Conservation (phyloP, 2,329 filamentous ascomycete species). For the Phialemonium atrogriseum region DNA sequence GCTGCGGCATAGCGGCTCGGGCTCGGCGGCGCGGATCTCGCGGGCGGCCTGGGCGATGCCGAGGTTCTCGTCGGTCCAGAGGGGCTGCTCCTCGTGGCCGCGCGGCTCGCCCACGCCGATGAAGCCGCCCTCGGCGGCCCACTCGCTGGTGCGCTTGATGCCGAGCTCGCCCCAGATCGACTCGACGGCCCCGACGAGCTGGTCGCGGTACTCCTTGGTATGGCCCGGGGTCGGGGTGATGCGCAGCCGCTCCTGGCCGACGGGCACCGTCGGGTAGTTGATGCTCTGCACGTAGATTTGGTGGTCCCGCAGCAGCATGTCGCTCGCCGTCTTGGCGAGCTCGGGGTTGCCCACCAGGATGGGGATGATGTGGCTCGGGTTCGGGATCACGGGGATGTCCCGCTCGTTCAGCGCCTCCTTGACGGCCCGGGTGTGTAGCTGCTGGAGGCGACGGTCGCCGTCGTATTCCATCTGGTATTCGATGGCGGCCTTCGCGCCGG, state of each 20-base stretch:
- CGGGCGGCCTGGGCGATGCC: slow-evolving; percentile 60
- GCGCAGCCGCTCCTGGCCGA: slow-evolving; percentile 92
- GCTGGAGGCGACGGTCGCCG: slow-evolving; percentile 84
- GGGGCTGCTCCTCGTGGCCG: slow-evolving; percentile 54
- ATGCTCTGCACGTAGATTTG: slow-evolving; percentile 97
- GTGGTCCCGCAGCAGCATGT: slow-evolving; percentile 83
- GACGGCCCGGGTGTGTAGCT: slow-evolving; percentile 90
- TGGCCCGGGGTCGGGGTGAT: slow-evolving; percentile 96
- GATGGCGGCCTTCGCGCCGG: slow-evolving; percentile 82
- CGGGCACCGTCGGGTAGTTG: slow-evolving; percentile 97
- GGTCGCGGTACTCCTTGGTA: slow-evolving; percentile 72
- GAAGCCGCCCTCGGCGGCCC: slow-evolving; percentile 86
- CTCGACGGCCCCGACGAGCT: slow-evolving; percentile 77
- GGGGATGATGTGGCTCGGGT: slow-evolving; percentile 93
- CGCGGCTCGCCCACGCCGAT: slow-evolving; percentile 79
- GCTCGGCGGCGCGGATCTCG: slow-evolving; percentile 45
- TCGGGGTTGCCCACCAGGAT: slow-evolving; percentile 91
- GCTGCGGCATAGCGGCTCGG: slow-evolving; percentile 19
- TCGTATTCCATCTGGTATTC: slow-evolving; percentile 84
- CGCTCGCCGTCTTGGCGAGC: slow-evolving; percentile 83
- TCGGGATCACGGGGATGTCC: slow-evolving; percentile 94
- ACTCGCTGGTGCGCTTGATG: slow-evolving; percentile 89
- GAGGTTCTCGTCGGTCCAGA: slow-evolving; percentile 89
- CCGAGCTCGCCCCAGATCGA: slow-evolving; percentile 80
- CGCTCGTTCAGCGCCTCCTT: slow-evolving; percentile 72